Base-by-base conservation (phyloP, 2,329 filamentous ascomycete genomes). In the Aspergillus quadrilineatus region DNA sequence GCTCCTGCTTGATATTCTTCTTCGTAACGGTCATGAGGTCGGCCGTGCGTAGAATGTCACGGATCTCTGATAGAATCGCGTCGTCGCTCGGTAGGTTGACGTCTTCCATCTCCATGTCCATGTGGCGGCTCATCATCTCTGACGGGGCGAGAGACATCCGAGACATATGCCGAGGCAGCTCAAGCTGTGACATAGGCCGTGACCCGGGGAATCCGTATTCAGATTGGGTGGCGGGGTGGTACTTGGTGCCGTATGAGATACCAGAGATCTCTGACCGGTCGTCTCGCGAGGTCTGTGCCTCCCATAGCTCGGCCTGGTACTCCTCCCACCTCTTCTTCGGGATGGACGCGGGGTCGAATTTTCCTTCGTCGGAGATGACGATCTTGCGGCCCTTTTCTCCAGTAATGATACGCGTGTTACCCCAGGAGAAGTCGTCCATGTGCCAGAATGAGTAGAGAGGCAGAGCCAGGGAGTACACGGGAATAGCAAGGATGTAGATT, bases 351-450 rank as follows among this genome's bases (percentile, higher is more conserved):
- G 94, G 93, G 70, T 99, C 94, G 70, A 97, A 99, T 75, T 96
- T 97, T 79, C 94, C 94, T 78, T 99, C 94, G 73, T 99, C 94
- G 1, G 92, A 90, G 63, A 99, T 88, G 65, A 99, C 85, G 60
- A 97, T 80, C 80, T 97, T 93, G 73, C 91, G 88, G 62, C 94
- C 94, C 74, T 88, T 88, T 73, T 99, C 94, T 72, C 94, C 94
- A 6, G 90, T 94, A 62, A 99, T 92, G 56, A 99, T 85, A 85
- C 94, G 93, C 41, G 94, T 99, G 77, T 97, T 99, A 77, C 94
- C 94, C 94, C 94, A 99, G 67, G 89, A 90, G 84, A 99, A 99
- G 77, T 99, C 94, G 75, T 99, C 94, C 94, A 97, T 97, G 78
- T 97, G 85, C 94, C 94, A 99, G 84, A 99, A 99, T 49, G 93